Base-by-base conservation (phyloP, 495 filamentous ascomycete species). In the Annulohypoxylon stygium region DNA sequence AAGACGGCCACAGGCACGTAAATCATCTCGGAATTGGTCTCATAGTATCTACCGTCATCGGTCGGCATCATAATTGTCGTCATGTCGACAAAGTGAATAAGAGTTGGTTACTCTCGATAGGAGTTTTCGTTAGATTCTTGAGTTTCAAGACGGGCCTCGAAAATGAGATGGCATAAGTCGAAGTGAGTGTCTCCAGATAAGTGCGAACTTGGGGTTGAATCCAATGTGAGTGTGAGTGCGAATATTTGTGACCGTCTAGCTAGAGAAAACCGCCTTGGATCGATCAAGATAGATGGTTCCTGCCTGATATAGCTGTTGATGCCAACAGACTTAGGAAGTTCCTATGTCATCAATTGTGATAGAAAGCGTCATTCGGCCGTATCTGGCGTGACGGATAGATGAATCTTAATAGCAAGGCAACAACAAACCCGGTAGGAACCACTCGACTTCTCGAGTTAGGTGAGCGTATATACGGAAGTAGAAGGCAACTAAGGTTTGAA, bases 1-100 rank as follows among this genome's bases (percentile, higher is more conserved):
- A 79, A 80, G 7, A 80, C 39, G 16, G 37, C 71, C 2, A 71
- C 69, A 36, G 76, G 69, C 37, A 64, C 50, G 54, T 79, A 78
- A 14, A 78, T 74, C 60, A 55, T 74, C 45, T 16, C 25, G 10
- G 69, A 62, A 69, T 73, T 70, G 23, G 36, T 70, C 36, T 77
- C 64, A 30, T 59, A 16, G 50, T 69, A 55, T 20, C 14, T 6
- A 14, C 23, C 34, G 8, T 71, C 60, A 2, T 12, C 18, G 2
- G 51, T 16, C 8, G 47, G 36, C 18, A 18, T 20, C 23, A 26
- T 20, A 26, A 7, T 14, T 25, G 36, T 41, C 9, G 58, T 4
- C 18, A 43, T 5, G 11, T 30, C 47, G 53, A 20, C 18, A 16
- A 57, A 25, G 16, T 48, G 39, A 8, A 37, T 5, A 2, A 9